Percentiles rank a stretch among this genome's conserved stretches.
Evolutionary conservation across 2,329 filamentous ascomycete species (phyloP).

Genomic region (Sarocladiaceae sp.): DNA sequence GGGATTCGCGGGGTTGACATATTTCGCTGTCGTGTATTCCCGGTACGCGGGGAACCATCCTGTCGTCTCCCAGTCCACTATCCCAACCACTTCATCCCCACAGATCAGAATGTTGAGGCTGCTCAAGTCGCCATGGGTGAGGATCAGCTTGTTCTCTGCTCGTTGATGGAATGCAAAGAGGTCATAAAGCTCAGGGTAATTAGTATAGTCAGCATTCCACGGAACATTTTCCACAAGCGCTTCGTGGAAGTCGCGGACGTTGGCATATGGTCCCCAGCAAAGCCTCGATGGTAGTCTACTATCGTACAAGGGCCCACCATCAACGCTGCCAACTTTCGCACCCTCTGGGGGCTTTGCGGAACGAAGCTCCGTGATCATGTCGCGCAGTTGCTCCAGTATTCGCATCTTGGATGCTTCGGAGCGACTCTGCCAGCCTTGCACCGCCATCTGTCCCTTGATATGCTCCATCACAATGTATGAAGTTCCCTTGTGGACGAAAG

Average conservation of each 20-base stretch:
- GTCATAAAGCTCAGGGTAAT: constrained; percentile 6
- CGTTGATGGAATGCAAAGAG: constrained; percentile 17
- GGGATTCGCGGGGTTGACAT: constrained; percentile 19
- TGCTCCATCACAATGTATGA: constrained; percentile 38
- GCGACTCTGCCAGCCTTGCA: constrained; percentile 12
- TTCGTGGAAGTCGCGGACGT: constrained; percentile 20
- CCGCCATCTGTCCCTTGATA: constrained; percentile 21
- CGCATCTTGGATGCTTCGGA: constrained; percentile 13
- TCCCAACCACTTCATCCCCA: constrained; percentile 35
- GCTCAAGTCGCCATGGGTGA: constrained; percentile 41
- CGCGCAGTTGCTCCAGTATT: constrained; percentile 17
- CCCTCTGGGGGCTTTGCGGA: constrained; percentile 10
- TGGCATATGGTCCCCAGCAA: constrained; percentile 20
- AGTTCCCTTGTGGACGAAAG: constrained; percentile 27
- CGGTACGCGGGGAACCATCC: constrained; percentile 28
- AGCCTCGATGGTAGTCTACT: constrained; percentile 15
- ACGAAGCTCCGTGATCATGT: constrained; percentile 16
- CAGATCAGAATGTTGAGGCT: constrained; percentile 35
- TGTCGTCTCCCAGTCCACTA: constrained; percentile 30
- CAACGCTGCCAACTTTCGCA: constrained; percentile 12
- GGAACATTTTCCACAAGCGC: constrained; percentile 14
- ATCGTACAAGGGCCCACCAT: constrained; percentile 18
- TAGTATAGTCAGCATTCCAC: neutral
- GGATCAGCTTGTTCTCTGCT: constrained; percentile 17
- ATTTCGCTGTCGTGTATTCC: constrained; percentile 23